These are phyloP conservation scores for Dicorynia guianensis DNA, from an alignment of 306 rosid genomes.

Conservation along the genomic window DNA sequence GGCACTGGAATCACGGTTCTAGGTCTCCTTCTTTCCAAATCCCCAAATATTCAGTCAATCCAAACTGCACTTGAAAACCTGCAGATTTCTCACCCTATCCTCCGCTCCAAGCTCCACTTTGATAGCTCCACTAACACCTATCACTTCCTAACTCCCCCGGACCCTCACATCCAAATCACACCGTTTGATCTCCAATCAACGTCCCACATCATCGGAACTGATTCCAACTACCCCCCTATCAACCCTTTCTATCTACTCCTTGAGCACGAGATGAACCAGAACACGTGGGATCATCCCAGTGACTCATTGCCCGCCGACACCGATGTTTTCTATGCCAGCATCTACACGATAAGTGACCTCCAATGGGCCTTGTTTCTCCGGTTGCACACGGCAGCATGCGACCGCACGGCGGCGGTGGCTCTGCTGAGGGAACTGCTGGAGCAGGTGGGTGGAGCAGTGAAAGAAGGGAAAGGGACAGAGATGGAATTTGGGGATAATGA, in stretches of 20 bases:
- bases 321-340: slow-evolving; percentile 57
- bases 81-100: slow-evolving; percentile 83
- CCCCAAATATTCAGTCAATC: slow-evolving; percentile 56
- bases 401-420: slow-evolving; percentile 70
- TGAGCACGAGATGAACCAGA: slow-evolving; percentile 71
- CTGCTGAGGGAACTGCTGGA: slow-evolving; percentile 57
- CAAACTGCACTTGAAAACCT: slow-evolving; percentile 68
- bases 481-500: slow-evolving; percentile 44
- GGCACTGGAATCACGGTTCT: slow-evolving; percentile 91
- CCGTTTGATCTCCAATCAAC: slow-evolving; percentile 67
- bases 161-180: slow-evolving; percentile 60
- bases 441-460: slow-evolving; percentile 19
- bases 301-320: slow-evolving; percentile 33
- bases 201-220: slow-evolving; percentile 48
- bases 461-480: slow-evolving; percentile 25
- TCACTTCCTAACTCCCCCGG: slow-evolving; percentile 53
- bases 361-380: slow-evolving; percentile 65
- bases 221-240: slow-evolving; percentile 14
- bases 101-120: slow-evolving; percentile 74
- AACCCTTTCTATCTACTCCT: slow-evolving; percentile 65
- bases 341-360: slow-evolving; percentile 46
- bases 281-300: slow-evolving; percentile 58
- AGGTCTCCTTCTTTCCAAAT: slow-evolving; percentile 74
- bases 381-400: slow-evolving; percentile 81
- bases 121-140: slow-evolving; percentile 48